phyloP scores from a whole-genome alignment of 139 green algal species.

The Eudorina sp. region DNA sequence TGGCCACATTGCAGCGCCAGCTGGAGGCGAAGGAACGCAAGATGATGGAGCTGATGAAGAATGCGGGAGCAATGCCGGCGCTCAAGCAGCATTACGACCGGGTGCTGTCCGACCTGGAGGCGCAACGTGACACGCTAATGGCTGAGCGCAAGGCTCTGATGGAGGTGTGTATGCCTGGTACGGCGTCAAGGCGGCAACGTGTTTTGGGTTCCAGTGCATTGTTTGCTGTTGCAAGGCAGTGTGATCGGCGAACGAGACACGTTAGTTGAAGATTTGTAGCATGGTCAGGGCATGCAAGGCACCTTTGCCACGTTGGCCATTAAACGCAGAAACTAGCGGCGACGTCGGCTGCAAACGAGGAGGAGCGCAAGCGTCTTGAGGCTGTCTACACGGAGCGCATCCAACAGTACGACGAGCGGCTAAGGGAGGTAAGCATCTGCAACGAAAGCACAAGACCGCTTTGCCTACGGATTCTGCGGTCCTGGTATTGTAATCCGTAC shows the following conservation, averaged over 20 bases:
- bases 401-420: conserved; percentile 54
- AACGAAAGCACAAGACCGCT: neutral
- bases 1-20: conserved; percentile 57
- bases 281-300: no score
- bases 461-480: no score
- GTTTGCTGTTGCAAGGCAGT: no score
- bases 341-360: conserved; percentile 64
- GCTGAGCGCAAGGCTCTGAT: conserved; percentile 63
- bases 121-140: conserved; percentile 65
- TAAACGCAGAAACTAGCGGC: conserved; percentile 73
- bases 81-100: conserved; percentile 80
- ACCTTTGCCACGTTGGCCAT: no score
- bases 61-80: conserved; percentile 17
- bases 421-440: conserved; percentile 45
- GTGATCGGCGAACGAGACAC: no score
- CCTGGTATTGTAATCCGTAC: no score
- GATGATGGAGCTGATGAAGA: conserved; percentile 64
- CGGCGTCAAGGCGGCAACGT: no score
- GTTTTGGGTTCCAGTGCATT: no score
- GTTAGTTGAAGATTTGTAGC: no score
- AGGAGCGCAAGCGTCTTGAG: conserved; percentile 78
- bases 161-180: conserved; percentile 62
- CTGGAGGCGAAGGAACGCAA: conserved; percentile 72
- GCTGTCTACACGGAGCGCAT: conserved; percentile 69
- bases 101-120: conserved; percentile 66